Conservation (phyloP, 2,329 filamentous ascomycete species). For the Plenodomus biglobosus region DNA sequence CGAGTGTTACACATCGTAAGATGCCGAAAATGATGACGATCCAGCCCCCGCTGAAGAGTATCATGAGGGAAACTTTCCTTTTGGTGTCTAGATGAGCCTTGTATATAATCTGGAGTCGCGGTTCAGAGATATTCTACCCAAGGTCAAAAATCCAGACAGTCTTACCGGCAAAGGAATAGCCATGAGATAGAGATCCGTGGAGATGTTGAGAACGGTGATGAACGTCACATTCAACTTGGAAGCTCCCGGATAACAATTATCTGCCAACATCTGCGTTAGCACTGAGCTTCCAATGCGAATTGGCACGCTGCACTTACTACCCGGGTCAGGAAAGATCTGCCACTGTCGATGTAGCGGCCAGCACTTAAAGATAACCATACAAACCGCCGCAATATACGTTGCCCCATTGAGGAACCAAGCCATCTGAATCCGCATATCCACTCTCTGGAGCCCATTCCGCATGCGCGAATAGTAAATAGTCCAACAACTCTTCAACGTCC, state of each 20-base stretch:
- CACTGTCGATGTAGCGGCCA: slow-evolving; percentile 57
- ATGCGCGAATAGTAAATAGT: slow-evolving; percentile 60
- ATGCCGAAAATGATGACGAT: slow-evolving; percentile 60
- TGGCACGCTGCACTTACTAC: slow-evolving; percentile 52
- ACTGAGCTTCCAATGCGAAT: no score
- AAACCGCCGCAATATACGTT: slow-evolving; percentile 55
- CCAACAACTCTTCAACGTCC: slow-evolving; percentile 58
- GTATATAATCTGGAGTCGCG: slow-evolving; percentile 50
- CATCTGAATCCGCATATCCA: slow-evolving; percentile 43
- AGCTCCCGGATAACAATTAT: slow-evolving; percentile 13
- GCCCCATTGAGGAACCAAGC: slow-evolving; percentile 54
- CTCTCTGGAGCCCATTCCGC: slow-evolving; percentile 12
- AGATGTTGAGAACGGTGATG: slow-evolving; percentile 52
- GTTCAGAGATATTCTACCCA: neutral
- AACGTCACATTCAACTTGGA: slow-evolving; percentile 12
- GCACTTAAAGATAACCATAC: slow-evolving; percentile 57
- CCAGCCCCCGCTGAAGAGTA: slow-evolving; percentile 58
- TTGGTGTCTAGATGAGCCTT: slow-evolving; percentile 49
- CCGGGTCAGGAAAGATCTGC: slow-evolving; percentile 62
- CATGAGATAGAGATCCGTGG: slow-evolving; percentile 62
- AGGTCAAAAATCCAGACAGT: neutral
- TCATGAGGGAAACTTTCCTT: slow-evolving; percentile 56
- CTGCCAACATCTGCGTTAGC: slow-evolving; percentile 3
- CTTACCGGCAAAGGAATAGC: slow-evolving; percentile 55
- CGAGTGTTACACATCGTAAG: slow-evolving; percentile 44